Percentiles rank a stretch among this genome's conserved stretches.
Evolutionary conservation across 225 moss, liverwort and hornwort species (phyloP).

Genomic region (Marchantia polymorpha): DNA sequence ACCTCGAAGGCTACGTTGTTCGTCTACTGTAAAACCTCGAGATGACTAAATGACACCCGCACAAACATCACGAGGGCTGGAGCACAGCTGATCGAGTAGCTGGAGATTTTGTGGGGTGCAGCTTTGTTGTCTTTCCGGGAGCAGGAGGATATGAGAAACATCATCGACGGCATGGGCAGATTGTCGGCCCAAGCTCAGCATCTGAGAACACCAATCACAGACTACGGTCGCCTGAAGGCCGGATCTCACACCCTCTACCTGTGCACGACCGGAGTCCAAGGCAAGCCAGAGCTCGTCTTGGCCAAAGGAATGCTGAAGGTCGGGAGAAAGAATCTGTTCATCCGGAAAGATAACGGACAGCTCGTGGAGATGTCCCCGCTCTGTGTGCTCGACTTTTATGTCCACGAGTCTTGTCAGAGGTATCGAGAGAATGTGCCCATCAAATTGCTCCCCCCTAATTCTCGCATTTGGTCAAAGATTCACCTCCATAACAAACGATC

Average conservation of each 20-base stretch:
- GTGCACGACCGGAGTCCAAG: conserved; percentile 59
- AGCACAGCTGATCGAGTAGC: neutral
- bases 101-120: neutral
- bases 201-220: conserved; percentile 74
- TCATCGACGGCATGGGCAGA: conserved; percentile 65
- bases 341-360: conserved; percentile 54
- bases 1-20: no score
- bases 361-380: conserved; percentile 86
- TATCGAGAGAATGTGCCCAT: conserved; percentile 5
- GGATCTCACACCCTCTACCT: conserved; percentile 73
- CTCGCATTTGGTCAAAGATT: no score
- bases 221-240: conserved; percentile 58
- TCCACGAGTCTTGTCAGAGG: conserved; percentile 94
- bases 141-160: conserved; percentile 62
- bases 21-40: neutral
- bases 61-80: neutral
- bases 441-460: no score
- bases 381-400: conserved; percentile 90
- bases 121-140: conserved; percentile 35
- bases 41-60: neutral
- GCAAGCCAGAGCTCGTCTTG: conserved; percentile 60
- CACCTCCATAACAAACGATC: neutral
- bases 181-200: conserved; percentile 83
- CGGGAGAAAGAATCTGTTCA: conserved; percentile 82
- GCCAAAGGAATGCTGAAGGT: conserved; percentile 91